phyloP scores from a whole-genome alignment of 2,329 filamentous ascomycete genomes.

The Penicillium hesseltinei region DNA sequence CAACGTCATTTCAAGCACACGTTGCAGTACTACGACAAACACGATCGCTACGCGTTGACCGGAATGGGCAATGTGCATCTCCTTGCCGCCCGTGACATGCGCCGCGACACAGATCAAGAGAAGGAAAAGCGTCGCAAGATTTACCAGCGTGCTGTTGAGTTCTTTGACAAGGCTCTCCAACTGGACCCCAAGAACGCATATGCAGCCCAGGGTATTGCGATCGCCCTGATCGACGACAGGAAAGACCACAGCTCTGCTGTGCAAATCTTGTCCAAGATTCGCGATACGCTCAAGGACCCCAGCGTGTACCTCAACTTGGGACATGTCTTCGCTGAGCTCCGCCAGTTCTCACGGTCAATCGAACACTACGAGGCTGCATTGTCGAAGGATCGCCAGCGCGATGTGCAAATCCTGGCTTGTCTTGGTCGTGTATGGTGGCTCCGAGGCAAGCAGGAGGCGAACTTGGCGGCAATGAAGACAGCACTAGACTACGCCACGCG shows the following conservation, averaged over 20 bases:
- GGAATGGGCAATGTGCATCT: slow-evolving; percentile 98
- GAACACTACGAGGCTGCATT: slow-evolving; percentile 89
- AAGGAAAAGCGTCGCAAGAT: slow-evolving; percentile 84
- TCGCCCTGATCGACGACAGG: slow-evolving; percentile 90
- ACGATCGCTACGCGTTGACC: slow-evolving; percentile 93
- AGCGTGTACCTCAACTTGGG: slow-evolving; percentile 91
- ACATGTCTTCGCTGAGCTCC: slow-evolving; percentile 85
- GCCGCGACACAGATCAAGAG: slow-evolving; percentile 81
- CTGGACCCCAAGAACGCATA: slow-evolving; percentile 95
- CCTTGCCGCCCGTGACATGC: slow-evolving; percentile 87
- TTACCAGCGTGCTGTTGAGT: slow-evolving; percentile 92
- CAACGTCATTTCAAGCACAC: slow-evolving; percentile 96
- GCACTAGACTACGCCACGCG: slow-evolving; percentile 63
- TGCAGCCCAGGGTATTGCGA: slow-evolving; percentile 92
- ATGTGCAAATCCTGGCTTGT: slow-evolving; percentile 78
- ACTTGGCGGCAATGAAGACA: slow-evolving; percentile 60
- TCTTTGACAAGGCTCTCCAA: slow-evolving; percentile 95
- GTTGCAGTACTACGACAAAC: slow-evolving; percentile 90
- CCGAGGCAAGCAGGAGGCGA: slow-evolving; percentile 69
- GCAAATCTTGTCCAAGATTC: slow-evolving; percentile 83
- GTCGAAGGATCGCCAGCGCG: slow-evolving; percentile 72
- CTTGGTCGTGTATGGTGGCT: slow-evolving; percentile 85
- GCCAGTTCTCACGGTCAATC: slow-evolving; percentile 86
- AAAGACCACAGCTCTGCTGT: slow-evolving; percentile 82
- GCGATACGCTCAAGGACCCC: slow-evolving; percentile 83